Percentiles rank a stretch among this genome's conserved stretches.
phyloP scores from a whole-genome alignment of 371 early-diverging fungal species.

The Basidiobolus meristosporus region DNA sequence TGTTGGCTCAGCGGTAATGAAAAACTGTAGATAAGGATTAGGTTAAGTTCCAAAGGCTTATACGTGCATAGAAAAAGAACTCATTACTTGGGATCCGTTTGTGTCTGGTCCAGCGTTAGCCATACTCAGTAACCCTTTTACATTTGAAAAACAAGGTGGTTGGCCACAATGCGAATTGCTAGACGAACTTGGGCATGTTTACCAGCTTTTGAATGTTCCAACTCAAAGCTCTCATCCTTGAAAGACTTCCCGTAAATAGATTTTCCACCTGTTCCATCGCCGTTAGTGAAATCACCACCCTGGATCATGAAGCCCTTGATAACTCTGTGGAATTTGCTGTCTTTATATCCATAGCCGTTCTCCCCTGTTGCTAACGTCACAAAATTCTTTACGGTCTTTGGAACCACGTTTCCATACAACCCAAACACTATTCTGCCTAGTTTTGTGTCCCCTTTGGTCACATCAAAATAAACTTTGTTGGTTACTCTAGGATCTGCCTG shows the following conservation, averaged over 20 bases:
- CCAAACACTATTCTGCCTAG: conserved; percentile 79
- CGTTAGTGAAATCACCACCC: conserved; percentile 89
- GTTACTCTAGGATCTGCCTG: conserved; percentile 7
- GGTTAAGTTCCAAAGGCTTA: no score
- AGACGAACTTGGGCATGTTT: no score
- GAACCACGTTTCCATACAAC: conserved; percentile 60
- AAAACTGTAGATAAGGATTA: no score
- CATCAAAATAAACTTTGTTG: conserved; percentile 73
- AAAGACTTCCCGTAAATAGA: conserved; percentile 86
- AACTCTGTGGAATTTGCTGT: conserved; percentile 80
- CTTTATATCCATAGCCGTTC: conserved; percentile 74
- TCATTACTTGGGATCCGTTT: conserved; percentile 97
- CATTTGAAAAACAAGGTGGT: no score
- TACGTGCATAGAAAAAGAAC: no score
- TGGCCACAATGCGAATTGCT: no score
- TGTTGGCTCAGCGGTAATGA: conserved; percentile 60
- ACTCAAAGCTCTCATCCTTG: conserved; percentile 67
- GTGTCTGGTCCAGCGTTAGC: conserved; percentile 88
- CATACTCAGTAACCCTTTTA: conserved; percentile 88
- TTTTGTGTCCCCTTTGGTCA: conserved; percentile 56
- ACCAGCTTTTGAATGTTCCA: conserved; percentile 46
- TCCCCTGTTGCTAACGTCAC: conserved; percentile 31
- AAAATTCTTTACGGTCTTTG: conserved; percentile 85
- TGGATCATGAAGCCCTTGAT: conserved; percentile 96
- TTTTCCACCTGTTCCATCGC: conserved; percentile 90